phyloP scores from a whole-genome alignment of 2,329 filamentous ascomycete species.

The Pseudogymnoascus sp. region DNA sequence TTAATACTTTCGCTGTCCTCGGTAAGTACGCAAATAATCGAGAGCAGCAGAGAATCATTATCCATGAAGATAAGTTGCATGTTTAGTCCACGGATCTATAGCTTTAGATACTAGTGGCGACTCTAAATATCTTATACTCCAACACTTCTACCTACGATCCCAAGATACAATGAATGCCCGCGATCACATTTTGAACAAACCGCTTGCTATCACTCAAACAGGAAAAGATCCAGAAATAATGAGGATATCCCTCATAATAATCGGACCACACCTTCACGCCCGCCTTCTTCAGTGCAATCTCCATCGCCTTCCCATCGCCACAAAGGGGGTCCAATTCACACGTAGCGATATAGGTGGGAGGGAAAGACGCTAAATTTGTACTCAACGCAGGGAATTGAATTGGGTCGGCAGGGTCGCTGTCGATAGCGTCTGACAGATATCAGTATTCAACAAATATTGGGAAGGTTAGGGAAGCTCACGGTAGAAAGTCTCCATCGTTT shows the following conservation, averaged over 20 bases:
- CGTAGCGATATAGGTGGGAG: slow-evolving; percentile 18
- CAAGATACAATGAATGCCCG: slow-evolving; percentile 13
- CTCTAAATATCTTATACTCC: background rate
- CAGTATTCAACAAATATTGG: background rate
- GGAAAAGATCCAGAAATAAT: slow-evolving; percentile 27
- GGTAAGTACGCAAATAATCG: too few relatives aligned
- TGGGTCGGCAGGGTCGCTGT: slow-evolving; percentile 13
- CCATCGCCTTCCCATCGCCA: slow-evolving; percentile 26
- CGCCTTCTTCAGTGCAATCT: slow-evolving; percentile 21
- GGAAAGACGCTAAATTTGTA: slow-evolving; percentile 15
- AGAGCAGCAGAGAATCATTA: background rate
- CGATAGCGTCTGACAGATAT: slow-evolving; percentile 6
- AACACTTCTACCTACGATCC: background rate
- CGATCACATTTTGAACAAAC: slow-evolving; percentile 17
- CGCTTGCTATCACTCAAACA: slow-evolving; percentile 14
- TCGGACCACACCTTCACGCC: slow-evolving; percentile 23
- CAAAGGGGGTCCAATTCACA: slow-evolving; percentile 25
- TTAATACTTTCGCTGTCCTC: too few relatives aligned
- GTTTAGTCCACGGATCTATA: background rate
- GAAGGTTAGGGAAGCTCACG: background rate
- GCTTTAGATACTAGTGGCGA: background rate
- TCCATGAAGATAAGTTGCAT: background rate
- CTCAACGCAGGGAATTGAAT: slow-evolving; percentile 15
- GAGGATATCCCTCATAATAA: slow-evolving; percentile 24
- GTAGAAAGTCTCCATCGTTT: slow-evolving; percentile 19